Evolutionary conservation across 1,139 yeast genomes (phyloP).

Genomic region (Blastobotrys arbuscula): DNA sequence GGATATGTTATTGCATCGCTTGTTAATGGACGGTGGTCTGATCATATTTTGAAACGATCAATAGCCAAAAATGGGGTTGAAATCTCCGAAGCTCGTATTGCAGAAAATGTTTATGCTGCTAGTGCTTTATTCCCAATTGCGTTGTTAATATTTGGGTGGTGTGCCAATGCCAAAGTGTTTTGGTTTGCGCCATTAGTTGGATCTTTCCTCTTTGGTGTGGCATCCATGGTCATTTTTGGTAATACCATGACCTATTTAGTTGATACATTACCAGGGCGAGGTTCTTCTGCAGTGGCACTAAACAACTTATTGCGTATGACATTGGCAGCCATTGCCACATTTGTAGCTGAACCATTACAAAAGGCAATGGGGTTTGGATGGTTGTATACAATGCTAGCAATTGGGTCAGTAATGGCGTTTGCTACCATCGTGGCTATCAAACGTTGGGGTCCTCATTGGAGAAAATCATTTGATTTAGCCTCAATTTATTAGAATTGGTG

Average conservation of each 20-base stretch:
- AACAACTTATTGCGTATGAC: conserved; percentile 70
- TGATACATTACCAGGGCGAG: conserved; percentile 80
- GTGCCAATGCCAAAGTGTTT: conserved; percentile 54
- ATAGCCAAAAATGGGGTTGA: conserved; percentile 57
- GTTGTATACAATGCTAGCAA: conserved; percentile 60
- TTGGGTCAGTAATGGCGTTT: conserved; percentile 40
- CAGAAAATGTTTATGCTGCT: conserved; percentile 67
- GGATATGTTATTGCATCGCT: conserved; percentile 70
- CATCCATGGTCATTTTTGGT: conserved; percentile 80
- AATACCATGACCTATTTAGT: conserved; percentile 76
- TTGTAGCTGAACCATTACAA: conserved; percentile 64
- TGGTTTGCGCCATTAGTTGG: conserved; percentile 79
- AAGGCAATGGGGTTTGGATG: conserved; percentile 62
- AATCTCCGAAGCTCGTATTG: conserved; percentile 73
- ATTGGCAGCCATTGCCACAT: conserved; percentile 71
- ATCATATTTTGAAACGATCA: conserved; percentile 50
- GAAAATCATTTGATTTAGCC: conserved; percentile 61
- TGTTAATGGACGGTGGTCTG: conserved; percentile 78
- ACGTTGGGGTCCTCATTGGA: conserved; percentile 53
- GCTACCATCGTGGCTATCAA: conserved; percentile 47
- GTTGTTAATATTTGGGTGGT: conserved; percentile 76
- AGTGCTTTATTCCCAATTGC: conserved; percentile 59
- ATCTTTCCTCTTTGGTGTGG: conserved; percentile 73
- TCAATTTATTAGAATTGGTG: conserved; percentile 24
- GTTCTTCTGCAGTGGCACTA: conserved; percentile 84